Percentiles rank a stretch among this genome's conserved stretches.
These are phyloP conservation scores for Sungouiella blattae DNA, from an alignment of 805 yeast genomes.

Conservation along the genomic window DNA sequence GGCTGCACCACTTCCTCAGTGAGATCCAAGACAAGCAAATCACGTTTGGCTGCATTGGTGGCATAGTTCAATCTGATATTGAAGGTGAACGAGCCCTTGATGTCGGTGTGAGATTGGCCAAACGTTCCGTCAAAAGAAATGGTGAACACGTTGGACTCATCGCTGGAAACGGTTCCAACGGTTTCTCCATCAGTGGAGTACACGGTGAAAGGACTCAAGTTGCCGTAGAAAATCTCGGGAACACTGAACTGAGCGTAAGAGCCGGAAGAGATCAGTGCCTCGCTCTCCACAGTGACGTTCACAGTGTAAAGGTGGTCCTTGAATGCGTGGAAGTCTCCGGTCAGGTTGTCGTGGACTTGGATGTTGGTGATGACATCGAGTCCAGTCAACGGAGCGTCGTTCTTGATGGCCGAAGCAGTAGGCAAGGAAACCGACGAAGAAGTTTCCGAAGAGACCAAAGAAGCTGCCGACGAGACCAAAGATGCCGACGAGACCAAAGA, in stretches of 20 bases:
- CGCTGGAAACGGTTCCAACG: neutral
- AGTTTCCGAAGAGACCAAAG: too few relatives aligned
- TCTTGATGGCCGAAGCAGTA: too few relatives aligned
- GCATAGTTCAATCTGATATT: neutral
- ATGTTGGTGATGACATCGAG: constrained; percentile 1
- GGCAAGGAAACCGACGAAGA: too few relatives aligned
- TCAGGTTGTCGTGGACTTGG: neutral
- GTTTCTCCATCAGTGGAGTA: neutral
- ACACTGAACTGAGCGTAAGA: neutral
- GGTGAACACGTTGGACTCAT: neutral
- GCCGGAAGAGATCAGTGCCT: neutral
- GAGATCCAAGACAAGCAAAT: too few relatives aligned
- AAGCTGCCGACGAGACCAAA: too few relatives aligned
- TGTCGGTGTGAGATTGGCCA: neutral
- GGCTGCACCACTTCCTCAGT: too few relatives aligned
- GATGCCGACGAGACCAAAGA: too few relatives aligned
- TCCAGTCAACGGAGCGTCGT: too few relatives aligned
- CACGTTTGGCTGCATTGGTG: too few relatives aligned
- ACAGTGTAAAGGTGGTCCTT: neutral
- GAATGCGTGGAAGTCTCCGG: neutral
- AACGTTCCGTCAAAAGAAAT: neutral
- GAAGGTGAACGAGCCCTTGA: neutral
- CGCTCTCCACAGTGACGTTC: neutral
- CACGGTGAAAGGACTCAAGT: neutral
- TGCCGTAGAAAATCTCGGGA: neutral